Evolutionary conservation across 768 basidiomycete genomes (phyloP), one percentile per base, ranked within the genome.

Genomic region (Trametes cingulata): DNA sequence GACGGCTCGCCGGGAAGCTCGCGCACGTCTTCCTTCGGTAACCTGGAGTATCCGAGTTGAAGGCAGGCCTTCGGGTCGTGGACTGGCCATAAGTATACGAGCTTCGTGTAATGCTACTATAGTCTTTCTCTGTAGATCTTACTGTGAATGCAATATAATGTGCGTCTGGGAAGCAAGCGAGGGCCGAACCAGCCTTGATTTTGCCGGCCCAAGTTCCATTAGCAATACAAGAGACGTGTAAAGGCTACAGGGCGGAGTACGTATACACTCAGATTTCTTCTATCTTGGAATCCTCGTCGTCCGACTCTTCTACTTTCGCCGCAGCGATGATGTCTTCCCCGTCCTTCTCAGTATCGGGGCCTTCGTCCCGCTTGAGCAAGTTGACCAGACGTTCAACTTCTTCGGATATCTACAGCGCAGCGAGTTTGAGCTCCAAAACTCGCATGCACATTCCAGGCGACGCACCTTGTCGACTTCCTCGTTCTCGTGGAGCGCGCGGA

Each of bases 301-400:
- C 85, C 4, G 69, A 70, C 6, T 69, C 67, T 7, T 65, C 59
- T 12, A 58, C 70, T 66, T 69, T 69, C 12, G 66, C 66, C 56
- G 66, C 56, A 68, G 62, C 67, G 42, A 20, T 57, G 57, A 24
- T 51, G 39, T 49, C 56, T 33, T 40, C 37, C 24, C 41, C 75
- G 39, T 80, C 77, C n/a, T 67, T 68, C 4, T 71, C 64, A 9
- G 78, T 79, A 9, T 82, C 77, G 4, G 77, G 74, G 3, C 82
- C 84, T 69, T 95, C 93, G 0, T 87, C 83, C 1, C 92, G 82
- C 67, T 95, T 86, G 37, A 99, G 71, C n/a, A 98, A 75, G 62
- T 83, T 87, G 3, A 98, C 97, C 8, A 98, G 77, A 15, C 93
- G 85, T 68, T 94, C 93, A 40, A 97, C 90, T 43, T 90, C 87